Base-by-base conservation (phyloP, 768 basidiomycete genomes). In the Tephrocybe sp. region DNA sequence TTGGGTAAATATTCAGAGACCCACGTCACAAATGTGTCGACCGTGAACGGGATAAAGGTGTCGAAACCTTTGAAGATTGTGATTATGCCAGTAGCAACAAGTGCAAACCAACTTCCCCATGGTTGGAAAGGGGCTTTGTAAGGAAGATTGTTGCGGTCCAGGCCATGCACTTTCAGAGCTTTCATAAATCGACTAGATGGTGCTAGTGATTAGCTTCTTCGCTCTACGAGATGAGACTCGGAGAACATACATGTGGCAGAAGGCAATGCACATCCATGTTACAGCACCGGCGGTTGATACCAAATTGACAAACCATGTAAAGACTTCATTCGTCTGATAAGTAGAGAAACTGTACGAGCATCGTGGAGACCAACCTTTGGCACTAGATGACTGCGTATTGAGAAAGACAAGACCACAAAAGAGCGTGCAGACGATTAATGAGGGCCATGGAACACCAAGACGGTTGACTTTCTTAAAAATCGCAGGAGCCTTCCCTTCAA, bases 91-190 rank as follows among this genome's bases (percentile, higher is more conserved):
- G 80, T 82, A 26, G 75, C 67, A 38, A 72, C 66, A 11, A 83
- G 63, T 20, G 83, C 84, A 60, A 82, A 77, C 78, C 76, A 83
- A 38, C 77, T 78, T 19, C 81, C 79, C 66, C 73, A 83, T 20
- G 81, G 80, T 60, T 80, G 80, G 62, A 83, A 80, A n/a, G 83
- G 82, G 6, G 79, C 82, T 62, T 78, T 75, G 58, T 75, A 76
- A 3, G 77, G 75, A 5, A 78, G 62, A 13, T 65, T 64, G 39
- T 76, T 71, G 41, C 76, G 65, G 17, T 70, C 71, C 49, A 70
- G 65, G 13, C 72, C 73, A 36, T 75, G 74, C 4, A 66, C 69
- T 36, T 67, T 64, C 38, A 77, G 60, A 1, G 73, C 75, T 58
- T 68, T 68, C 75, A 77, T 76, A 59, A 77, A 78, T 10, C 62